phyloP scores from a whole-genome alignment of 2,329 filamentous ascomycete genomes.

The Fusarium nelsonii region DNA sequence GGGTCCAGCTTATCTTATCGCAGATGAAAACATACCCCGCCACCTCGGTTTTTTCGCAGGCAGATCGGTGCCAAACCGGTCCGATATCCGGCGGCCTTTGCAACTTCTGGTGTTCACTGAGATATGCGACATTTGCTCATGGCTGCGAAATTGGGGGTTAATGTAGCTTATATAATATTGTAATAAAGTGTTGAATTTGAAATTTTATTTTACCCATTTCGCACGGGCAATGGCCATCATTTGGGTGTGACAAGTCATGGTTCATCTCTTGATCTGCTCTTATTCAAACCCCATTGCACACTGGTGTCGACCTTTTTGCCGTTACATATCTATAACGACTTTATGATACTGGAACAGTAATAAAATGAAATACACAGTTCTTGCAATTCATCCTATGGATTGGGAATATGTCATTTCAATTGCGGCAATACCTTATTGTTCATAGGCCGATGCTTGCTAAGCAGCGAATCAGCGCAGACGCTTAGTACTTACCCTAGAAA shows the following conservation, averaged over 20 bases:
- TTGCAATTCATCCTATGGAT: neutral
- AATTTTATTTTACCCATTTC: neutral
- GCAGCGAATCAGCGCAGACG: constrained; percentile 40
- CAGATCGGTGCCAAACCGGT: constrained; percentile 7
- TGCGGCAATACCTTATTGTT: neutral
- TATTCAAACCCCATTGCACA: too few relatives aligned
- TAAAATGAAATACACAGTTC: neutral
- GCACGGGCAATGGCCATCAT: neutral
- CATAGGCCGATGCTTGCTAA: constrained; percentile 29
- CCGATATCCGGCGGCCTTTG: constrained; percentile 16
- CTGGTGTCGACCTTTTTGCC: neutral
- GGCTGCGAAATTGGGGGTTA: neutral
- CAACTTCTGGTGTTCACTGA: neutral
- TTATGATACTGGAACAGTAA: neutral
- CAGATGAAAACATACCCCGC: constrained; percentile 24
- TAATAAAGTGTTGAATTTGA: too few relatives aligned
- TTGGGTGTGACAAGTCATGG: too few relatives aligned
- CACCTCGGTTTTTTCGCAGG: constrained; percentile 16
- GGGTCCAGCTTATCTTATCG: constrained; percentile 50
- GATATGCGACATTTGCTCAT: neutral
- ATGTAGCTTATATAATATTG: neutral
- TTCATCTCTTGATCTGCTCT: neutral
- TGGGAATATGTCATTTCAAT: constrained; percentile 7
- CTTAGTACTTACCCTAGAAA: constrained; percentile 42
- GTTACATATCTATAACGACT: too few relatives aligned